Evolutionary conservation across 306 rosid genomes (phyloP).

Genomic region (Quillaja saponaria): DNA sequence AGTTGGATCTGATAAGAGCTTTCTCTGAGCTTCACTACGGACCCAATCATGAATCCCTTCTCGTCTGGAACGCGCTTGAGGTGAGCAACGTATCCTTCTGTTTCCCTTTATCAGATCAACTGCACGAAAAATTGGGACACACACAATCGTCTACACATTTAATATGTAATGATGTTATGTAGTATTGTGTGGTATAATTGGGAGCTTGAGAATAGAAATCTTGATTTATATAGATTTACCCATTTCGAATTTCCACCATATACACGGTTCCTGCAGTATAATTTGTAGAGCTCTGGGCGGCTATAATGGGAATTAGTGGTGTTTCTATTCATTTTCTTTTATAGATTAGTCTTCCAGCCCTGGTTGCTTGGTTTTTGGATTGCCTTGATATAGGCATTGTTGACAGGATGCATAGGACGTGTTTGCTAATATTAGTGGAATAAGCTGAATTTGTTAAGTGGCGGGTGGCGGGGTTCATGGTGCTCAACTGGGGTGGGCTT

Average conservation of each 20-base stretch:
- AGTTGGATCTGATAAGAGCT: constrained; percentile 65
- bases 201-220: constrained; percentile 14
- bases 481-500: not conserved
- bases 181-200: constrained; percentile 16
- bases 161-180: constrained; percentile 21
- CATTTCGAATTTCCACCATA: not conserved
- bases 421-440: constrained; percentile 26
- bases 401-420: not conserved
- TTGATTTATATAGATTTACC: not conserved
- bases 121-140: not conserved
- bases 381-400: not conserved
- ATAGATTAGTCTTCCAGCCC: constrained; percentile 9
- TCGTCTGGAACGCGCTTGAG: constrained; percentile 97
- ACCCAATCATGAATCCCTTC: constrained; percentile 87
- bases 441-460: not conserved
- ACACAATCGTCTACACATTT: not conserved
- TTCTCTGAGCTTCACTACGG: constrained; percentile 41
- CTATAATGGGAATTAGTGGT: not conserved
- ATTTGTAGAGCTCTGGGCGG: not conserved
- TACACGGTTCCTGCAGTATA: not conserved
- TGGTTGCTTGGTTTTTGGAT: constrained; percentile 20
- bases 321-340: constrained; percentile 11
- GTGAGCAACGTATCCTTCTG: constrained; percentile 44
- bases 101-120: constrained; percentile 39
- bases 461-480: not conserved